Evolutionary conservation across 2,329 filamentous ascomycete genomes (phyloP).

Genomic region (Pseudogymnoascus sp.): DNA sequence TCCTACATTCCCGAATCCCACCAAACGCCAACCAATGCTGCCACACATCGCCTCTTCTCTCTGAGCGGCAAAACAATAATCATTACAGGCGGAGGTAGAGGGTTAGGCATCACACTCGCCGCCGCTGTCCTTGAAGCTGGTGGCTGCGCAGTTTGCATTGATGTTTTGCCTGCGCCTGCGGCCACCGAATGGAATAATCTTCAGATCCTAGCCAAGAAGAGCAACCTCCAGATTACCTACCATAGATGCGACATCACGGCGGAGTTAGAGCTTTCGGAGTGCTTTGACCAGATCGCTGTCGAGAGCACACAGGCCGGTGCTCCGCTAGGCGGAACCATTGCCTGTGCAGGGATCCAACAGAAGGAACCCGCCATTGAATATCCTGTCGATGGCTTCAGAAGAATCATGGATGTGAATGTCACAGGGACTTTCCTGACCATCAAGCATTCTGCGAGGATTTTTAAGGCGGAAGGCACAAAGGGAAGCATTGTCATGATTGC

Average conservation of each 20-base stretch:
- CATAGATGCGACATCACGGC: slow-evolving; percentile 41
- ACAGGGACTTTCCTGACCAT: slow-evolving; percentile 65
- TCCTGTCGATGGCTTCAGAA: slow-evolving; percentile 50
- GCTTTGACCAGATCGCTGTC: slow-evolving; percentile 20
- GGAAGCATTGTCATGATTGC: slow-evolving; percentile 46
- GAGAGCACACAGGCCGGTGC: background rate
- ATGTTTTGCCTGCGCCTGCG: slow-evolving; percentile 35
- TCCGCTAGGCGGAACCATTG: slow-evolving; percentile 25
- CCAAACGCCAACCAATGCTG: slow-evolving; percentile 24
- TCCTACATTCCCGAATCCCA: slow-evolving; percentile 25
- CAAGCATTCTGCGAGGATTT: slow-evolving; percentile 58
- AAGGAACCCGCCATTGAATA: slow-evolving; percentile 41
- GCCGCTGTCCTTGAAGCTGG: slow-evolving; percentile 43
- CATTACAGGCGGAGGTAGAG: slow-evolving; percentile 45
- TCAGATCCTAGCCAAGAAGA: background rate
- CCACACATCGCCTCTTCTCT: slow-evolving; percentile 35
- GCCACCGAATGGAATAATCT: slow-evolving; percentile 33
- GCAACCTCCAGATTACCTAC: slow-evolving; percentile 24
- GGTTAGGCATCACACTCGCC: slow-evolving; percentile 44
- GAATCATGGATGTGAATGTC: slow-evolving; percentile 64
- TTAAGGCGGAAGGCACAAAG: slow-evolving; percentile 34
- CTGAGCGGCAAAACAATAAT: slow-evolving; percentile 37
- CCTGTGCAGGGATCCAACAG: slow-evolving; percentile 44
- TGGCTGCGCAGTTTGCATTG: slow-evolving; percentile 42
- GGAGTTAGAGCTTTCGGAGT: slow-evolving; percentile 32